phyloP scores from a whole-genome alignment of 176 grass and related monocot genomes.

The Dendrocalamus sinicus region DNA sequence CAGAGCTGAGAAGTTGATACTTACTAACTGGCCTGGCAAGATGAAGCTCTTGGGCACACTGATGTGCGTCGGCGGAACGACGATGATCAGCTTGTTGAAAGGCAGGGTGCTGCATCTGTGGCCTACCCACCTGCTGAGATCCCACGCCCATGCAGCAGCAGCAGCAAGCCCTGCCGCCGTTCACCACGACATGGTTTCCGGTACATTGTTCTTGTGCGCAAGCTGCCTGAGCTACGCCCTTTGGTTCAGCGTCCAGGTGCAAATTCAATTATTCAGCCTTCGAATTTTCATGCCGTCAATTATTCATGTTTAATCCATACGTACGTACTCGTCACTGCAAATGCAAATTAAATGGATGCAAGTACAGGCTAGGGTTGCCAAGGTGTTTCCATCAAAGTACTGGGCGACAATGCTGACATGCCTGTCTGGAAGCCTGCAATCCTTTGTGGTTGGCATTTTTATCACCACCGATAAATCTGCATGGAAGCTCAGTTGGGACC shows the following conservation, averaged over 20 bases:
- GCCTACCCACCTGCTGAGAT: constrained; percentile 23
- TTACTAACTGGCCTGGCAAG: constrained; percentile 27
- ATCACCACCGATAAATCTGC: not conserved
- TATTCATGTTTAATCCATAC: too few relatives aligned
- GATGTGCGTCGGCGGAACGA: constrained; percentile 48
- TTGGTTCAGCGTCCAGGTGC: constrained; percentile 48
- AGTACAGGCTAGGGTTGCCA: constrained; percentile 42
- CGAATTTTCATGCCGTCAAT: too few relatives aligned
- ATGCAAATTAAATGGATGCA: not conserved
- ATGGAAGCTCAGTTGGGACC: constrained; percentile 53
- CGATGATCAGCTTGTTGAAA: constrained; percentile 43
- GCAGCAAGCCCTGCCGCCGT: not conserved
- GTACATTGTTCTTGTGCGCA: constrained; percentile 36
- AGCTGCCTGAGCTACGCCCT: constrained; percentile 53
- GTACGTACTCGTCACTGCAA: not conserved
- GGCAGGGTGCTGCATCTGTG: constrained; percentile 20
- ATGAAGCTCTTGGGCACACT: constrained; percentile 53
- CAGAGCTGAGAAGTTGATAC: constrained; percentile 49
- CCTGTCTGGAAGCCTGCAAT: constrained; percentile 28
- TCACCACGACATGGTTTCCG: constrained; percentile 6
- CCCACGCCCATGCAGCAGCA: not conserved
- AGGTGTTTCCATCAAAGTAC: constrained; percentile 38
- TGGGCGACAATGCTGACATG: constrained; percentile 52
- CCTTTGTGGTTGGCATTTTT: not conserved
- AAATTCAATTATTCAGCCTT: too few relatives aligned